Conservation (phyloP, 2,329 filamentous ascomycete species). For the Ceratocystiopsis brevicomis region DNA sequence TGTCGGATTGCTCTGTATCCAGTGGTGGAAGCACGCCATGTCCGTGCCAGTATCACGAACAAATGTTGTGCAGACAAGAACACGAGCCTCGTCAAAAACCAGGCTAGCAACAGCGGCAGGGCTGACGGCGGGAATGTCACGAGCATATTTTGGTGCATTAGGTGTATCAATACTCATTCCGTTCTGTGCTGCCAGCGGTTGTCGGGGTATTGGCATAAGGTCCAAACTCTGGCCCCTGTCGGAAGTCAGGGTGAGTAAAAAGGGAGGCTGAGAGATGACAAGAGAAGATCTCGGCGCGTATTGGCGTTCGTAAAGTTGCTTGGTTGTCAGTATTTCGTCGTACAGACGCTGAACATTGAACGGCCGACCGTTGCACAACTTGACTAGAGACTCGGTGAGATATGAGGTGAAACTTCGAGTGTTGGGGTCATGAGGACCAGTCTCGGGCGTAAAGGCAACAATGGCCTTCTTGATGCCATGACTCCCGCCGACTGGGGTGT, state of each 20-base stretch:
- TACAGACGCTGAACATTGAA: conserved; percentile 38
- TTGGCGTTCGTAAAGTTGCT: conserved; percentile 25
- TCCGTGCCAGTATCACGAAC: conserved; percentile 46
- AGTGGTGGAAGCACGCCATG: conserved; percentile 47
- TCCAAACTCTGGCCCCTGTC: conserved; percentile 32
- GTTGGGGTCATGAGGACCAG: conserved; percentile 23
- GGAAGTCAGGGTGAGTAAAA: conserved; percentile 34
- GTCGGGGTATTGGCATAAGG: conserved; percentile 27
- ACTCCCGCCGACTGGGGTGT: conserved; percentile 29
- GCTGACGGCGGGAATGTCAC: conserved; percentile 26
- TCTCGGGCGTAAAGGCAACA: conserved; percentile 38
- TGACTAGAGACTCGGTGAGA: conserved; percentile 34
- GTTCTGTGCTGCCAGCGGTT: conserved; percentile 11
- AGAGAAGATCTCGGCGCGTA: conserved; percentile 15
- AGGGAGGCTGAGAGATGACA: conserved; percentile 12
- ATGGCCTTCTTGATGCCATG: conserved; percentile 43
- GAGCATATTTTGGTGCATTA: conserved; percentile 7
- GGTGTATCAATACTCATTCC: not conserved
- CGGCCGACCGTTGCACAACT: conserved; percentile 31
- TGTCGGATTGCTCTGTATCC: conserved; percentile 40
- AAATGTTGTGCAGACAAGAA: conserved; percentile 49
- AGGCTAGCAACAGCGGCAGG: conserved; percentile 32
- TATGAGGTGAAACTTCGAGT: conserved; percentile 39
- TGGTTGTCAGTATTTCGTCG: conserved; percentile 31
- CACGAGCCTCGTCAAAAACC: conserved; percentile 41